A percentile compares a stretch with the other conserved stretches of the same genome.
These are phyloP conservation scores for Larix sibirica DNA, from an alignment of 83 land plant genomes.

Conservation along the genomic window DNA sequence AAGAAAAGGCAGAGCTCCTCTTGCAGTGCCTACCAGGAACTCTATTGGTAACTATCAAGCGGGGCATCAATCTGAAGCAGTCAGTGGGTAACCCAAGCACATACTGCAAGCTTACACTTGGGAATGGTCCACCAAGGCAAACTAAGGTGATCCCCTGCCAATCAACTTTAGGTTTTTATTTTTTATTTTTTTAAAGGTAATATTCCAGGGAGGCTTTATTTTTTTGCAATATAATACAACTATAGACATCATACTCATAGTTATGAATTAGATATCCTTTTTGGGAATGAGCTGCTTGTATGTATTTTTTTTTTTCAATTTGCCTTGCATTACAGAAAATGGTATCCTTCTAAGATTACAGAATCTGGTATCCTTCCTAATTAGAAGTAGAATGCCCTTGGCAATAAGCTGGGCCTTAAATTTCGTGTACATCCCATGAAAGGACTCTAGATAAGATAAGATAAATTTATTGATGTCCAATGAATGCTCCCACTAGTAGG, in stretches of 20 bases:
- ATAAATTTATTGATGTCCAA: too few species aligned
- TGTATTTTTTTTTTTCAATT: not conserved
- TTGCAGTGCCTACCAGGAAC: slow-evolving; percentile 98
- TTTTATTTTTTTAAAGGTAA: not conserved
- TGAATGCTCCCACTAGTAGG: too few species aligned
- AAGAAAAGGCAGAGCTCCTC: slow-evolving; percentile 90
- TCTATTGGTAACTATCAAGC: slow-evolving; percentile 82
- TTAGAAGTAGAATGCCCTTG: too few species aligned
- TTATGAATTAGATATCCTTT: not conserved
- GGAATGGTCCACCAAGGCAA: slow-evolving; percentile 86
- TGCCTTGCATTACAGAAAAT: not conserved
- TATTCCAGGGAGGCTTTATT: not conserved
- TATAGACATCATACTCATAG: not conserved
- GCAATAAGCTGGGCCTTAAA: too few species aligned
- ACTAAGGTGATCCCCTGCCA: slow-evolving; percentile 69
- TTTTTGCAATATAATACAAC: not conserved
- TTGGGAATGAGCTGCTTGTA: not conserved
- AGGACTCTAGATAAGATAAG: too few species aligned
- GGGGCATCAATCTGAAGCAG: slow-evolving; percentile 94
- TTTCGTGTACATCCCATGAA: too few species aligned
- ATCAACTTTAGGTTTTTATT: not conserved
- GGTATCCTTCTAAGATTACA: too few species aligned
- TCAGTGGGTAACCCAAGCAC: slow-evolving; percentile 95
- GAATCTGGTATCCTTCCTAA: too few species aligned
- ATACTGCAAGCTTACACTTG: slow-evolving; percentile 94